Base-by-base conservation (phyloP, 1,284 basidiomycete genomes). In the Melanopsichium pennsylvanicum region DNA sequence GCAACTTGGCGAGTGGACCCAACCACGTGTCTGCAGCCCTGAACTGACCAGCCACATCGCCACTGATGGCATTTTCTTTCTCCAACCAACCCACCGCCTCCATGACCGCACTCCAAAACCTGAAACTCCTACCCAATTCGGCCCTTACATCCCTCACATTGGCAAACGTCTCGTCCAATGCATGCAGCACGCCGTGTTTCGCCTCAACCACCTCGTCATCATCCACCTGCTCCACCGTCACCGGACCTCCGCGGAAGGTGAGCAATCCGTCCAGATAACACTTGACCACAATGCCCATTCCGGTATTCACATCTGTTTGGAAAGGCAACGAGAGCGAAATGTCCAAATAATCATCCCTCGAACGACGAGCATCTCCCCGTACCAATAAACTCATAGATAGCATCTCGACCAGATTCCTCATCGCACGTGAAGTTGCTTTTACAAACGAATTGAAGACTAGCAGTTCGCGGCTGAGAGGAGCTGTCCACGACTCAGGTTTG, bases 361-460 rank as follows among this genome's bases (percentile, higher is more conserved):
- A 86, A 40, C 92, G 86, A 38, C 89, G 87, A 18, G 91, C 92
- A 75, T 97, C 93, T 25, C 88, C 88, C 23, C 92, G 88, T 19
- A 99, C 85, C 29, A 99, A 85, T 87, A 97, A 89, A 83, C 95
- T 94, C 71, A 95, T 83, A 62, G 91, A 89, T 46, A 92, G 89
- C 69, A 93, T 90, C 83, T 99, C 96, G 52, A 96, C 84, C 66
- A 98, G 84, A 51, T 90, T 90, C 55, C 96, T 88, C 74, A 98
- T 85, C 22, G 93, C 90, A 63, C 94, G 89, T 50, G 91, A 90
- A 60, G 97, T 86, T 31, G 91, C 89, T 57, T 91, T 89, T 72
- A 95, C 88, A 81, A 98, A 98, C 39, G 93, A 93, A 84, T 97
- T 98, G 87, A 98, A 99, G 46, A 96, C 93, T 43, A 99, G 85